These are phyloP conservation scores for Paramecium caudatum DNA, from an alignment of 73 alveolate species.

Conservation along the genomic window DNA sequence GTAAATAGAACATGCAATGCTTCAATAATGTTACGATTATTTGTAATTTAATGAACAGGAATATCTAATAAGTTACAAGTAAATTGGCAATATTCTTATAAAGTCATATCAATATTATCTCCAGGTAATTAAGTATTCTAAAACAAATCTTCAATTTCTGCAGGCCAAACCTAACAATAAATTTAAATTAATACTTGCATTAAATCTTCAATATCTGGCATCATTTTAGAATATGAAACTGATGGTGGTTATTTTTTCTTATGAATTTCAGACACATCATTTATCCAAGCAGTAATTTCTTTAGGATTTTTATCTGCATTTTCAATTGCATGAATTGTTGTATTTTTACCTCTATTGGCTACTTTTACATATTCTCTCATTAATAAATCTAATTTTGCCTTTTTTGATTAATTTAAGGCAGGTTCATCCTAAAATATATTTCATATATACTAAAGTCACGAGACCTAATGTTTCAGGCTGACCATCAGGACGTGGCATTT, in stretches of 20 bases:
- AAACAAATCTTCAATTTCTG: conserved; percentile 91
- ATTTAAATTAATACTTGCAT: conserved; percentile 80
- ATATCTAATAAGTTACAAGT: conserved; percentile 93
- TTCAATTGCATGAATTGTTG: conserved; percentile 83
- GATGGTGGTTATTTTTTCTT: conserved; percentile 95
- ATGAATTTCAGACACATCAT: conserved; percentile 91
- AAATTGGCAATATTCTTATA: conserved; percentile 88
- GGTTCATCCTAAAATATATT: conserved; percentile 87
- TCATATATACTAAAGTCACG: conserved; percentile 75
- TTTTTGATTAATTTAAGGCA: conserved; percentile 84
- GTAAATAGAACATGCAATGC: conserved; percentile 96
- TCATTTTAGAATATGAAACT: conserved; percentile 92
- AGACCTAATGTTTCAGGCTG: conserved; percentile 90
- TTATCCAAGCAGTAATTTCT: conserved; percentile 93
- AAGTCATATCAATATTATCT: conserved; percentile 90
- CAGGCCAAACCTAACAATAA: conserved; percentile 88
- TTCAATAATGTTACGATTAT: conserved; percentile 91
- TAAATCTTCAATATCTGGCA: conserved; percentile 95
- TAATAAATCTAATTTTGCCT: conserved; percentile 84
- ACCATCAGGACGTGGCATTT: conserved; percentile 97
- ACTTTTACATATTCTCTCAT: conserved; percentile 83
- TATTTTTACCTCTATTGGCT: conserved; percentile 74
- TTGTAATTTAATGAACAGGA: conserved; percentile 93
- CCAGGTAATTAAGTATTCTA: conserved; percentile 89
- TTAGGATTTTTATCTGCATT: conserved; percentile 97